A percentile compares a stretch with the other conserved stretches of the same genome.
Evolutionary conservation across 2,329 filamentous ascomycete species (phyloP).

Genomic region (Sporothrix luriei): DNA sequence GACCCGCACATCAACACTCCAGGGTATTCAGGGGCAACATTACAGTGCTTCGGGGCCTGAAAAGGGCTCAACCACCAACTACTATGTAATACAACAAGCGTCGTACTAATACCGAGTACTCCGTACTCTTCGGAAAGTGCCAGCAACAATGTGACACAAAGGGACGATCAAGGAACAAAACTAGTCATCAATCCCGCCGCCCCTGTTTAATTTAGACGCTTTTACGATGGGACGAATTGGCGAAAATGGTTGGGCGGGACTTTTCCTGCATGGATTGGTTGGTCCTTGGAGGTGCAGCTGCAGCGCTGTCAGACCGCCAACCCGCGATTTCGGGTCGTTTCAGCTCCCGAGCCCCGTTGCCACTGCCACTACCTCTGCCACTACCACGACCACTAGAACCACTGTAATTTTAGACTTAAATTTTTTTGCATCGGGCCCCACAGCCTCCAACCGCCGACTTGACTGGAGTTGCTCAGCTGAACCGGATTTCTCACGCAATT

Average conservation of each 20-base stretch:
- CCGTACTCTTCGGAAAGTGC: neutral
- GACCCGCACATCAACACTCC: neutral
- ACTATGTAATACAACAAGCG: too few species aligned
- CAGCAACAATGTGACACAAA: neutral
- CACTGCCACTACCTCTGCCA: neutral
- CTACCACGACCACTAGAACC: neutral
- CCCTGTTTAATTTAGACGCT: neutral
- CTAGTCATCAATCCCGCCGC: slow-evolving; percentile 6
- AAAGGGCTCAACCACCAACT: neutral
- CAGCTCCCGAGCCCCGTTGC: slow-evolving; percentile 11
- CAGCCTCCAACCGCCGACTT: neutral
- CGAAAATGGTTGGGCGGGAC: too few species aligned
- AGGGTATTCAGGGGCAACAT: neutral
- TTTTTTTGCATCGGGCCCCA: neutral
- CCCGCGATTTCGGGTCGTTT: neutral
- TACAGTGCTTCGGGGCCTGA: neutral
- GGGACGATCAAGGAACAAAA: neutral
- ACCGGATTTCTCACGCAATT: neutral
- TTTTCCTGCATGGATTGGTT: too few species aligned
- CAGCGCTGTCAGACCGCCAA: neutral
- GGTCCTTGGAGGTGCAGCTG: neutral
- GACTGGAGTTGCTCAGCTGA: too few species aligned
- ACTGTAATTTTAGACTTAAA: neutral
- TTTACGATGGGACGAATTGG: neutral
- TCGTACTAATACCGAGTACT: neutral